These are phyloP conservation scores for Verticillium nonalfalfae DNA, from an alignment of 2,329 filamentous ascomycete genomes.

Conservation along the genomic window DNA sequence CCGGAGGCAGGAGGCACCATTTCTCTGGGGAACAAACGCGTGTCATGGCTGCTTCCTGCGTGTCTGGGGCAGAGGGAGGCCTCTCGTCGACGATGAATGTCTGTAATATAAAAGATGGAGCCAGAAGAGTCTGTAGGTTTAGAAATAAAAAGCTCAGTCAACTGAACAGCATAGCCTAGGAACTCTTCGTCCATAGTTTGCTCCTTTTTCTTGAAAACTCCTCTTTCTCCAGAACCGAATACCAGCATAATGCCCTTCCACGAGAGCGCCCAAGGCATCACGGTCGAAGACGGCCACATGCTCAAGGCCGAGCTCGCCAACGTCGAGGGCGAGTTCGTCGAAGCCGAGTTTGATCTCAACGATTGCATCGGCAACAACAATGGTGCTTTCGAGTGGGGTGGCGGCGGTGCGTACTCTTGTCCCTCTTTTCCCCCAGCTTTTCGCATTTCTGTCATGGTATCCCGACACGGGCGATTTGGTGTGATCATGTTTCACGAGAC, in stretches of 20 bases:
- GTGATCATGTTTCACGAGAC: neutral
- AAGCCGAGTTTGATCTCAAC: constrained; percentile 43
- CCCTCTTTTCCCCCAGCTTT: no score
- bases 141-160: no score
- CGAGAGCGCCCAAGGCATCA: constrained; percentile 34
- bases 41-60: neutral
- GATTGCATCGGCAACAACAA: constrained; percentile 42
- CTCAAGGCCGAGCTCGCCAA: constrained; percentile 35
- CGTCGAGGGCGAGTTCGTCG: constrained; percentile 32
- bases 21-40: neutral
- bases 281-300: constrained; percentile 42
- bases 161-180: neutral
- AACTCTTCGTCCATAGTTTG: neutral
- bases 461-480: neutral
- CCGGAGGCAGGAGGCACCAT: neutral
- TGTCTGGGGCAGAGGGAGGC: constrained; percentile 4
- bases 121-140: no score
- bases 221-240: constrained; percentile 1
- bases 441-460: neutral
- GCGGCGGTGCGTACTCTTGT: constrained; percentile 14
- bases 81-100: neutral
- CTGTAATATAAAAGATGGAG: no score
- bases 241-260: constrained; percentile 42
- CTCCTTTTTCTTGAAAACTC: neutral
- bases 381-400: constrained; percentile 40